Evolutionary conservation across 2,329 filamentous ascomycete genomes (phyloP).

Genomic region (Chaetomium strumarium): DNA sequence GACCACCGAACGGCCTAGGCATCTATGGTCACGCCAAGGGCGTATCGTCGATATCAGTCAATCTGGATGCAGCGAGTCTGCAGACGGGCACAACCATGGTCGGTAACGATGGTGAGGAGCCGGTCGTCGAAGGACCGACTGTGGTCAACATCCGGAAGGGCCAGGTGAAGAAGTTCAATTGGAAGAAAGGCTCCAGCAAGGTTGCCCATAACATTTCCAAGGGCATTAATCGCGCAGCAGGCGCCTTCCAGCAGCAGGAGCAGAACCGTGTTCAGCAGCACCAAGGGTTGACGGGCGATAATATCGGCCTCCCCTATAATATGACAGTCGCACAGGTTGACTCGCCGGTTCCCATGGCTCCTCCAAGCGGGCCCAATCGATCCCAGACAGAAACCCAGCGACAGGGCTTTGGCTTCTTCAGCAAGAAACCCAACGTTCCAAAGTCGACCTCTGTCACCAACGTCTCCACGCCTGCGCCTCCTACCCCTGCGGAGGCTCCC

Average conservation of each 20-base stretch:
- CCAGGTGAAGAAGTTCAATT: conserved; percentile 94
- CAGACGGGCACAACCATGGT: conserved; percentile 55
- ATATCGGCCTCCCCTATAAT: conserved; percentile 64
- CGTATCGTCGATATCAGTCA: conserved; percentile 44
- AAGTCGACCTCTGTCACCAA: conserved; percentile 46
- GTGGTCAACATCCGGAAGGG: conserved; percentile 93
- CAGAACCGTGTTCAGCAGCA: conserved; percentile 43
- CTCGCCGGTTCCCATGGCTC: conserved; percentile 32
- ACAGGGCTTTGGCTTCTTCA: conserved; percentile 68
- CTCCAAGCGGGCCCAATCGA: conserved; percentile 21
- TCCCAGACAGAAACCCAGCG: conserved; percentile 34
- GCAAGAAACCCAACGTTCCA: conserved; percentile 40
- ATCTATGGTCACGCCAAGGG: conserved; percentile 51
- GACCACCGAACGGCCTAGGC: conserved; percentile 47
- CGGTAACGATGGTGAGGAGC: conserved; percentile 60
- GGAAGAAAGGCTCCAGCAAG: conserved; percentile 94
- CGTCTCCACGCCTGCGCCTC: conserved; percentile 31
- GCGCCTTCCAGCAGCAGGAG: conserved; percentile 56
- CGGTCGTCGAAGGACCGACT: conserved; percentile 70
- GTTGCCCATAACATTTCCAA: conserved; percentile 92
- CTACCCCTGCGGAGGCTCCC: conserved; percentile 47
- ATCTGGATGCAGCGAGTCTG: conserved; percentile 48
- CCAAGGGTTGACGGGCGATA: conserved; percentile 53
- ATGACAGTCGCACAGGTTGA: conserved; percentile 56
- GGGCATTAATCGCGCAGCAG: conserved; percentile 87